phyloP scores from a whole-genome alignment of 345 rosid species.

The Corchorus capsularis region DNA sequence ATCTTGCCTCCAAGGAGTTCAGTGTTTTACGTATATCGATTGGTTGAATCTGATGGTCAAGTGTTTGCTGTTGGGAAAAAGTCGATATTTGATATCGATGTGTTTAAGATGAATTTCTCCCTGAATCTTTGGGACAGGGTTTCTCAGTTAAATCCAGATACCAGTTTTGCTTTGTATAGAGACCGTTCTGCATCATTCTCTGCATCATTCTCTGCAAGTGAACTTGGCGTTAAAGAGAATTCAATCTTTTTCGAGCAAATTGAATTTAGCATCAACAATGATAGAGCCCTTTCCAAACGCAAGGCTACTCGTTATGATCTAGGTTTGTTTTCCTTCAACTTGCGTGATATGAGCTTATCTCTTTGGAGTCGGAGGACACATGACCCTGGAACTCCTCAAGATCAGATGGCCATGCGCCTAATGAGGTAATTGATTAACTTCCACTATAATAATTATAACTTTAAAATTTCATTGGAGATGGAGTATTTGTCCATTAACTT shows the following conservation, averaged over 20 bases:
- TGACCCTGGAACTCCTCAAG: background rate
- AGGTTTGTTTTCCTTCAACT: background rate
- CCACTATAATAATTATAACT: too few species aligned
- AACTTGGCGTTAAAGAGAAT: background rate
- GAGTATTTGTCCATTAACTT: too few species aligned
- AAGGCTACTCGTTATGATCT: background rate
- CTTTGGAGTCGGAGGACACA: background rate
- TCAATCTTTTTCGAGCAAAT: background rate
- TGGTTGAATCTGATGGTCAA: background rate
- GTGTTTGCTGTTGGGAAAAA: background rate
- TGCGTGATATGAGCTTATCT: background rate
- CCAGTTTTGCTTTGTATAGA: background rate
- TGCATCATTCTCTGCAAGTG: background rate
- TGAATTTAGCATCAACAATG: too few species aligned
- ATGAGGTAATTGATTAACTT: too few species aligned
- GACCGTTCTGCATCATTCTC: background rate
- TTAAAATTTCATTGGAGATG: too few species aligned
- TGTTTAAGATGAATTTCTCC: background rate
- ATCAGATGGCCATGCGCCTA: too few species aligned
- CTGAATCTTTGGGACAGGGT: background rate
- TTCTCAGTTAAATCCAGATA: too few species aligned
- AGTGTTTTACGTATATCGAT: too few species aligned
- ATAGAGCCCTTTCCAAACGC: too few species aligned
- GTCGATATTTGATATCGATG: background rate
- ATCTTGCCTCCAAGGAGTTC: too few species aligned